These are phyloP conservation scores for Fraxinus pennsylvanica DNA, from an alignment of 257 asterid species.

Conservation along the genomic window DNA sequence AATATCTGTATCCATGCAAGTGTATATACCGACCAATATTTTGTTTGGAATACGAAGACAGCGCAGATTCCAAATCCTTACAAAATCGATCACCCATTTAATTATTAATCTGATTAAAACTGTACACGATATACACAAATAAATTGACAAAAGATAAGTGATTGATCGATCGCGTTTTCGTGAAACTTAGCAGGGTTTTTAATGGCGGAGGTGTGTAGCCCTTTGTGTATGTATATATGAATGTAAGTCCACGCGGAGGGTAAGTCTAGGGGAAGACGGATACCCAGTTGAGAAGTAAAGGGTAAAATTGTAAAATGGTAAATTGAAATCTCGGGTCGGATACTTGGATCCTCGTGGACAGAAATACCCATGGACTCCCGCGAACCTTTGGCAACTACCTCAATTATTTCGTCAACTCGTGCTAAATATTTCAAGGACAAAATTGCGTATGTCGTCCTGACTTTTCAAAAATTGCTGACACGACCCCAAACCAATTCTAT, in stretches of 20 bases:
- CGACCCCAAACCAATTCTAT: too few species aligned
- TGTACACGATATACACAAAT: neutral
- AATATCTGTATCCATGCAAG: neutral
- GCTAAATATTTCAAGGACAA: neutral
- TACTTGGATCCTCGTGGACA: neutral
- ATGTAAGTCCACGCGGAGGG: neutral
- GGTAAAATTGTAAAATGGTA: neutral
- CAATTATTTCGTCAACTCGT: neutral
- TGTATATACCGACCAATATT: slow-evolving; percentile 1
- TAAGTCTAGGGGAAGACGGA: neutral
- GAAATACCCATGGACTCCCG: slow-evolving; percentile 19
- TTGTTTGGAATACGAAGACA: slow-evolving; percentile 10
- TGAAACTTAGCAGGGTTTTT: neutral
- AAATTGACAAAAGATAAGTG: neutral
- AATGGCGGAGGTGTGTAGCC: neutral
- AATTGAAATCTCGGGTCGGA: slow-evolving; percentile 10
- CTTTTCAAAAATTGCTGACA: too few species aligned
- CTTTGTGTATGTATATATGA: neutral
- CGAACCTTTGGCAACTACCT: neutral
- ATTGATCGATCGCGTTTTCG: neutral
- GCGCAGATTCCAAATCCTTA: slow-evolving; percentile 6
- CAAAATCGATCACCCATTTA: slow-evolving; percentile 20
- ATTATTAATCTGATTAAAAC: neutral
- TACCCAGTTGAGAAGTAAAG: neutral
- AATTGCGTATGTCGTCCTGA: too few species aligned